phyloP scores from a whole-genome alignment of 1,139 yeast species.

The Groenewaldozyma sp. region DNA sequence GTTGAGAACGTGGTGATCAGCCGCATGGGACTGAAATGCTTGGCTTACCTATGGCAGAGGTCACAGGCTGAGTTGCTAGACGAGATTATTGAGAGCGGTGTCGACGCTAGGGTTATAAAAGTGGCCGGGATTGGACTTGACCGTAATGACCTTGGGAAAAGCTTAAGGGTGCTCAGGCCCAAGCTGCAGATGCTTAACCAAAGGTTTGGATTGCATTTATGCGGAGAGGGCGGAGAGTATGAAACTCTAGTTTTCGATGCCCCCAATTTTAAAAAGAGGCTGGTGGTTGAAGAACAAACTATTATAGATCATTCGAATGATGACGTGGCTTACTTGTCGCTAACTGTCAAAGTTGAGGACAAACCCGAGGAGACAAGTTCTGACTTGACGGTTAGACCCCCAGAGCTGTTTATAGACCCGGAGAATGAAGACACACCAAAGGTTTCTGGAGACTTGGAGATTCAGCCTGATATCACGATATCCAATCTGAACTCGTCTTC shows the following conservation, averaged over 20 bases:
- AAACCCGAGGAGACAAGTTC: constrained; percentile 25
- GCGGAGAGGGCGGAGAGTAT: constrained; percentile 98
- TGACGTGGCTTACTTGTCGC: constrained; percentile 58
- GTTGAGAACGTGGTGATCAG: constrained; percentile 78
- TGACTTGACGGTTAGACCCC: constrained; percentile 26
- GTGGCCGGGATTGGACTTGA: constrained; percentile 87
- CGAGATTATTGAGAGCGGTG: constrained; percentile 63
- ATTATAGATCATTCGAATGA: constrained; percentile 43
- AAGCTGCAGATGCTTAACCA: constrained; percentile 48
- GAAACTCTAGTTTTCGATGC: constrained; percentile 88
- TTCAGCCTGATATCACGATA: neutral
- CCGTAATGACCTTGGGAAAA: constrained; percentile 55
- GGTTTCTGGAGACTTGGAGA: constrained; percentile 1
- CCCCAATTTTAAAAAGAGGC: constrained; percentile 58
- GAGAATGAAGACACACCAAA: constrained; percentile 37
- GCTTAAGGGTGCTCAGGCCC: constrained; percentile 54
- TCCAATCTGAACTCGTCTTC: neutral
- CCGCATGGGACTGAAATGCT: constrained; percentile 54
- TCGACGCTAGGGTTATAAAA: constrained; percentile 82
- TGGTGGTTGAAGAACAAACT: constrained; percentile 38
- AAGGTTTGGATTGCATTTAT: constrained; percentile 75
- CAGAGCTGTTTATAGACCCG: constrained; percentile 40
- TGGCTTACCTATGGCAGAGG: constrained; percentile 86
- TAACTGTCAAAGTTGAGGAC: constrained; percentile 32
- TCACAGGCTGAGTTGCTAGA: constrained; percentile 68